These are phyloP conservation scores for Leccinum variicolor DNA, from an alignment of 768 basidiomycete genomes.

Conservation along the genomic window DNA sequence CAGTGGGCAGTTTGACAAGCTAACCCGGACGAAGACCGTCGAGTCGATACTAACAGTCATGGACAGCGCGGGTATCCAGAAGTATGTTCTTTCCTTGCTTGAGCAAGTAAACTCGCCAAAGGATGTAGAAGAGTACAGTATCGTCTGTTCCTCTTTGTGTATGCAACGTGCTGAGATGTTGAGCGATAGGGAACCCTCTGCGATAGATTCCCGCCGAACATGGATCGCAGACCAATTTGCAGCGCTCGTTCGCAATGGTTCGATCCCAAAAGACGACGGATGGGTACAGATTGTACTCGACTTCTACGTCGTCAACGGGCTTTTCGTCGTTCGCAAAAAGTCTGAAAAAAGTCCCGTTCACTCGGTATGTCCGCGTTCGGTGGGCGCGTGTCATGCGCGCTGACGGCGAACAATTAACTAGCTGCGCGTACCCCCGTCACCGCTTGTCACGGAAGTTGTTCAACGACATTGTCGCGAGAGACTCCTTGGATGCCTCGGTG, in stretches of 20 bases:
- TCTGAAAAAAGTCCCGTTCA: conserved; percentile 58
- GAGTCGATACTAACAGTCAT: conserved; percentile 78
- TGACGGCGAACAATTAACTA: conserved; percentile 5
- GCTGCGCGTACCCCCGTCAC: conserved; percentile 61
- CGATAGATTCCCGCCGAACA: conserved; percentile 52
- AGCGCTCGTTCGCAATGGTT: conserved; percentile 72
- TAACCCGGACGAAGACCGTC: conserved; percentile 91
- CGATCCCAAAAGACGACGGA: conserved; percentile 74
- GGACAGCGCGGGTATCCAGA: conserved; percentile 68
- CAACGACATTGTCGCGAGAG: conserved; percentile 63
- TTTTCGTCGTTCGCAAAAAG: conserved; percentile 74
- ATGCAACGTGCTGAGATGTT: conserved; percentile 11
- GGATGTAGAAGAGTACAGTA: conserved; percentile 40
- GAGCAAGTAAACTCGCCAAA: conserved; percentile 52
- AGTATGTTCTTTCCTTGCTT: conserved; percentile 72
- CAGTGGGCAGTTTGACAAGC: conserved; percentile 82
- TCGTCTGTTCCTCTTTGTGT: not conserved
- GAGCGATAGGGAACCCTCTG: conserved; percentile 40
- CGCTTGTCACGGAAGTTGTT: conserved; percentile 71
- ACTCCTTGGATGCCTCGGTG: conserved; percentile 70
- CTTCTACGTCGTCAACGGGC: conserved; percentile 78
- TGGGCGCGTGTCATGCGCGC: not conserved
- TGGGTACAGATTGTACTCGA: conserved; percentile 76
- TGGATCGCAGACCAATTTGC: conserved; percentile 91
- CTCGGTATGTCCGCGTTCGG: conserved; percentile 45